Percentiles rank a stretch among this genome's conserved stretches.
phyloP scores from a whole-genome alignment of 2,329 filamentous ascomycete genomes.

The Lecanosticta acicola region DNA sequence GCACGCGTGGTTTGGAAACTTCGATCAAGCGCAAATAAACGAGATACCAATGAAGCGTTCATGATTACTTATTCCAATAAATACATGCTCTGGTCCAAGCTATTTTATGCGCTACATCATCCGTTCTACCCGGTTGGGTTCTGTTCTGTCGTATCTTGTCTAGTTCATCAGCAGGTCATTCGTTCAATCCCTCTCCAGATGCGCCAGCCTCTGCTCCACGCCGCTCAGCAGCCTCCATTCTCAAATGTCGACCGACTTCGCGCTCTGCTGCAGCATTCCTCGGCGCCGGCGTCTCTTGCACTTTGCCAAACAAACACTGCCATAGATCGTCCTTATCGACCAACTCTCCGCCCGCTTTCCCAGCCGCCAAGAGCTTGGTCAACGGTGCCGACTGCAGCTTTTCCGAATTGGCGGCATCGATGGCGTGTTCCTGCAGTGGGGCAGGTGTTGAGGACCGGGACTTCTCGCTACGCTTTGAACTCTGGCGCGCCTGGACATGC shows the following conservation, averaged over 20 bases:
- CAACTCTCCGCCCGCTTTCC: slow-evolving; percentile 68
- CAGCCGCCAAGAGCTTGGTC: slow-evolving; percentile 63
- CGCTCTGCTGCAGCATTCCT: slow-evolving; percentile 26
- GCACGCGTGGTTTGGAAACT: too few relatives aligned
- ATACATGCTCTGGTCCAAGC: too few relatives aligned
- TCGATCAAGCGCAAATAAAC: too few relatives aligned
- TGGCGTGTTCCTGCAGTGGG: slow-evolving; percentile 46
- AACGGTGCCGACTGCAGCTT: slow-evolving; percentile 72
- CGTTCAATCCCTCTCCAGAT: too few relatives aligned
- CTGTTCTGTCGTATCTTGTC: background rate
- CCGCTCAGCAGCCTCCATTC: slow-evolving; percentile 51
- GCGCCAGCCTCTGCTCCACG: slow-evolving; percentile 5
- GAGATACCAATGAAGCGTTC: too few relatives aligned
- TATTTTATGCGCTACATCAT: too few relatives aligned
- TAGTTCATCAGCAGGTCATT: too few relatives aligned
- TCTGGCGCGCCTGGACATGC: slow-evolving; percentile 54
- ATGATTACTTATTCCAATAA: too few relatives aligned
- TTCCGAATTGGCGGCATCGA: slow-evolving; percentile 79
- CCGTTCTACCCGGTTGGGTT: too few relatives aligned
- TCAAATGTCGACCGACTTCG: slow-evolving; percentile 48
- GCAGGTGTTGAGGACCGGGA: slow-evolving; percentile 28
- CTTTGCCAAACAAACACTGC: slow-evolving; percentile 74
- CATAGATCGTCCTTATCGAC: slow-evolving; percentile 76
- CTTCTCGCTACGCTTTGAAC: slow-evolving; percentile 23
- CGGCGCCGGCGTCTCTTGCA: slow-evolving; percentile 25